Base-by-base conservation (phyloP, 2,329 filamentous ascomycete genomes). In the Alternaria infectoria region DNA sequence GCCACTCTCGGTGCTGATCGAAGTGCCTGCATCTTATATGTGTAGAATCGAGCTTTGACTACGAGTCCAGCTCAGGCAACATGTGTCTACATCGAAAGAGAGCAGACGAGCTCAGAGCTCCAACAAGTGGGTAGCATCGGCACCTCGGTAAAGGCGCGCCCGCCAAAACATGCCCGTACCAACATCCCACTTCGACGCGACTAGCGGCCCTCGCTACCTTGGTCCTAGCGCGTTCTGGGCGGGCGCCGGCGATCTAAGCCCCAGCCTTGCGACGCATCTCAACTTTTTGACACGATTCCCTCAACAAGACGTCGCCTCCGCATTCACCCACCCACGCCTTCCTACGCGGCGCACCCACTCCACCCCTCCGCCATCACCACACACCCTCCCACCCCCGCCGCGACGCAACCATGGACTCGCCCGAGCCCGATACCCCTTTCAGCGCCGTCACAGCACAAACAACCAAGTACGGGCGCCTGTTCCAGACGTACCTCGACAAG, bases 401-500 rank as follows among this genome's bases (percentile, higher is more conserved):
- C 50, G 19, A 55, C 65, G 40, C 66, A 54, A 67, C 43, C 12
- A 97, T 97, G 94, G 93, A 97, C 84, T 89, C 89, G 75, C 87
- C 90, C 66, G 93, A 97, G 84, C 90, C 93, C 67, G 93, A 97
- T 84, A 97, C 93, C 81, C 93, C 94, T 83, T 97, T 97, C 83
- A 92, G 91, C 77, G 91, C 93, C 69, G 93, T 97, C 78, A 91
- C 89, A 74, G 89, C 91, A 78, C 95, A 97, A 75, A 97, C 93
- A 19, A 91, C 89, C 57, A 90, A 86, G 78, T 83, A 92, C 71
- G 87, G 89, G 82, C 87, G 90, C 82, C 88, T 93, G 85, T 98
- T 97, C 81, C 96, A 99, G 89, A 87, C 92, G 60, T 92, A 96
- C 68, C 90, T 99, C 71, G 96, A 99, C 83, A 92, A 93, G 83